A percentile compares a stretch with the other conserved stretches of the same genome.
These are phyloP conservation scores for Babesia sp. DNA, from an alignment of 169 alveolate genomes.

Conservation along the genomic window DNA sequence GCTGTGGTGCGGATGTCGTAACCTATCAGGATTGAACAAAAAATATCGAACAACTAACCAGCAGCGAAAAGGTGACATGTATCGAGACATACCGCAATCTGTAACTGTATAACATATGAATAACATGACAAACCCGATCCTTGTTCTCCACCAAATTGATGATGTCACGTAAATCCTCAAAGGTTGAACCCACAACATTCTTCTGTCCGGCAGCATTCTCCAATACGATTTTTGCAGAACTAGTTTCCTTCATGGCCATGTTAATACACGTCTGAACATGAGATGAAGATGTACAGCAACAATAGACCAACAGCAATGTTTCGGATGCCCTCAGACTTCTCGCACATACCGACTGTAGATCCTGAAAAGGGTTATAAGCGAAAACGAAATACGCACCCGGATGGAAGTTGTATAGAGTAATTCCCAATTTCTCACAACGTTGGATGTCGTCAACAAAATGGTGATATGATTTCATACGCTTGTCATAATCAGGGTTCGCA, in stretches of 20 bases:
- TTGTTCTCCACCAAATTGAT: conserved; percentile 78
- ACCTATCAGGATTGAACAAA: conserved; percentile 31
- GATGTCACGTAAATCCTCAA: conserved; percentile 84
- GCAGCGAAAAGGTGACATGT: conserved; percentile 91
- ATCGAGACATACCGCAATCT: conserved; percentile 88
- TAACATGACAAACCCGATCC: conserved; percentile 64
- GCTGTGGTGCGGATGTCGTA: conserved; percentile 82
- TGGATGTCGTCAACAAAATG: conserved; percentile 85
- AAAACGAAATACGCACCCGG: conserved; percentile 75
- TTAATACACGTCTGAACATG: conserved; percentile 66
- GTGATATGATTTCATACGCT: conserved; percentile 78
- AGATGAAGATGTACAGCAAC: background rate
- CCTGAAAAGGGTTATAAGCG: conserved; percentile 7
- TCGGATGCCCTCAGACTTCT: conserved; percentile 75
- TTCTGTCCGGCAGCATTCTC: conserved; percentile 90
- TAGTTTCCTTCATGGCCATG: conserved; percentile 79
- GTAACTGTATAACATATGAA: background rate
- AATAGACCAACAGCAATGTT: conserved; percentile 70
- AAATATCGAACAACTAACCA: conserved; percentile 37
- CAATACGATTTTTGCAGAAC: conserved; percentile 77
- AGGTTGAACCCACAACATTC: conserved; percentile 83
- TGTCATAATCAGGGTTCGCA: conserved; percentile 85
- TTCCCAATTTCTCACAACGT: conserved; percentile 86
- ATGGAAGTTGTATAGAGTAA: conserved; percentile 83
- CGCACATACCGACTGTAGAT: conserved; percentile 80